These are phyloP conservation scores for Talaromyces marneffei DNA, from an alignment of 2,329 filamentous ascomycete species.

Conservation along the genomic window DNA sequence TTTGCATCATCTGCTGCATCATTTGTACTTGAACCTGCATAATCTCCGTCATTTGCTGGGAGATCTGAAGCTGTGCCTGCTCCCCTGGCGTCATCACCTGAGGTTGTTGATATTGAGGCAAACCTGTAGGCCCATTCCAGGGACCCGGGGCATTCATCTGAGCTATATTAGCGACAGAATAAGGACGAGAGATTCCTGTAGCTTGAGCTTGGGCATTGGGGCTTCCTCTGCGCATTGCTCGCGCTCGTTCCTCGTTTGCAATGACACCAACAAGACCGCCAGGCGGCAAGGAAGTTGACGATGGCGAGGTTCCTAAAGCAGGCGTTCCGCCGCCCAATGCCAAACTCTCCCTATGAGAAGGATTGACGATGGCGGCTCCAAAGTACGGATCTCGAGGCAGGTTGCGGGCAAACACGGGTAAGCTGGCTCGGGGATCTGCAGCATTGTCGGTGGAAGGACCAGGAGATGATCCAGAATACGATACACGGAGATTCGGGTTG, in stretches of 20 bases:
- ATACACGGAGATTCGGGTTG: conserved; percentile 64
- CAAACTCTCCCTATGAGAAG: conserved; percentile 67
- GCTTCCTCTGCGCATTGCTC: conserved; percentile 71
- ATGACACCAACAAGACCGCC: conserved; percentile 85
- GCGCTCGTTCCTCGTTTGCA: conserved; percentile 72
- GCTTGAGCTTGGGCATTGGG: conserved; percentile 58
- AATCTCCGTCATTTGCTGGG: conserved; percentile 76
- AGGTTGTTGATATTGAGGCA: conserved; percentile 18
- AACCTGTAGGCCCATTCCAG: conserved; percentile 11
- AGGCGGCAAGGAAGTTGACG: conserved; percentile 48
- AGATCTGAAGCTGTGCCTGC: conserved; percentile 72
- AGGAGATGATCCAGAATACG: conserved; percentile 46
- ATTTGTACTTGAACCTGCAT: conserved; percentile 95
- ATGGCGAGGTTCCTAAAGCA: conserved; percentile 34
- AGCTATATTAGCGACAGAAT: conserved; percentile 31
- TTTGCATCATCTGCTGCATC: conserved; percentile 63
- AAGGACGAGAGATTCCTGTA: conserved; percentile 34
- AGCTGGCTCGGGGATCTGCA: conserved; percentile 43
- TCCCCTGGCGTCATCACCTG: conserved; percentile 53
- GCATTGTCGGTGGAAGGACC: conserved; percentile 50
- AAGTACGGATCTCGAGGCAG: conserved; percentile 81
- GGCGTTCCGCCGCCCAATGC: conserved; percentile 58
- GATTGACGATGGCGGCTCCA: conserved; percentile 69
- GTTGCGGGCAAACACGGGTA: conserved; percentile 77
- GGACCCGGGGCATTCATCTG: conserved; percentile 16